Conservation (phyloP, 441 rosid genomes). For the Lepidium campestre region DNA sequence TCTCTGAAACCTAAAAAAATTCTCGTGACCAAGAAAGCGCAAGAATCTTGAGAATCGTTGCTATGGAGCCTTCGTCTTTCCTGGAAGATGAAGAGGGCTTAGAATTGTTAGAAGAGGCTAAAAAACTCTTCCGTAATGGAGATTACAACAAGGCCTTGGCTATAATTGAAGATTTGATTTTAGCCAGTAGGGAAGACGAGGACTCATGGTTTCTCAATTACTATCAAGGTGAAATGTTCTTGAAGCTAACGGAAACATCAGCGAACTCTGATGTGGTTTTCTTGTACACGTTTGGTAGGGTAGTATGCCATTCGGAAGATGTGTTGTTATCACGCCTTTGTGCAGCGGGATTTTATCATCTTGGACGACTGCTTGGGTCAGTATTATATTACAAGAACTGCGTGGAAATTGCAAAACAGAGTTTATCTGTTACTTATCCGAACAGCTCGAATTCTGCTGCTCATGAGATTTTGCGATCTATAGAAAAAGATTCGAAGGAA, state of each 20-base stretch:
- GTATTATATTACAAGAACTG: background rate
- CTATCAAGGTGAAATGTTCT: background rate
- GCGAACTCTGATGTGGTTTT: background rate
- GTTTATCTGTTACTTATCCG: background rate
- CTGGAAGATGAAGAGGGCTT: background rate
- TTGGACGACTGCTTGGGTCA: background rate
- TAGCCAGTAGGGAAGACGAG: background rate
- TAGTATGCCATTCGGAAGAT: background rate
- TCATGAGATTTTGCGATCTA: too few species aligned
- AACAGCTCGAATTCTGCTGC: background rate
- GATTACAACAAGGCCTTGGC: conserved; percentile 1
- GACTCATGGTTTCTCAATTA: background rate
- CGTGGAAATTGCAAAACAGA: background rate
- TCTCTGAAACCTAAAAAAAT: background rate
- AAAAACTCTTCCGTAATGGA: background rate
- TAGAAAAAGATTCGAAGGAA: background rate
- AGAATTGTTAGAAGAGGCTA: background rate
- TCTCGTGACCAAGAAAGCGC: background rate
- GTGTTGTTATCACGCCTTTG: background rate
- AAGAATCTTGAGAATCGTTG: background rate
- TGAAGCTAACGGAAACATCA: background rate
- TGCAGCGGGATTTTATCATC: background rate
- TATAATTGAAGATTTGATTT: background rate
- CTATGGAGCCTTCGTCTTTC: background rate
- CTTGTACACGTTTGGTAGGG: background rate